phyloP scores from a whole-genome alignment of 306 rosid genomes.

The Acacia crassicarpa region DNA sequence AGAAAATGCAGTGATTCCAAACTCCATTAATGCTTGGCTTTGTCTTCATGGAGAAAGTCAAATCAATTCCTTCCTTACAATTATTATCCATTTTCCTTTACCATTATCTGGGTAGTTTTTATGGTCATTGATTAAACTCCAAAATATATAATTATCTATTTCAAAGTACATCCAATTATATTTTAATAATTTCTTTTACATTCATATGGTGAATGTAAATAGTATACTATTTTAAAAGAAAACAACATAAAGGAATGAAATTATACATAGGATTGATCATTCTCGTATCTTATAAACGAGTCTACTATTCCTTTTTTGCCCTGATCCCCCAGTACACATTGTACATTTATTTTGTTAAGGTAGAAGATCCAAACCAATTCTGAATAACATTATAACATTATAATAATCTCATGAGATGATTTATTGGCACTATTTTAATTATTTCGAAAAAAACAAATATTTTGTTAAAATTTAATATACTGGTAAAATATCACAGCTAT shows the following conservation, averaged over 20 bases:
- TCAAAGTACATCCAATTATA: neutral
- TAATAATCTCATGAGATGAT: too few species aligned
- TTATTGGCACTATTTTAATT: neutral
- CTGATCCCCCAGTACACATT: too few species aligned
- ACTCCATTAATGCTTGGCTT: neutral
- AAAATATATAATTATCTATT: neutral
- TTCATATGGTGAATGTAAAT: neutral
- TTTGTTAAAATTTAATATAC: neutral
- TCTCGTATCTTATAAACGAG: too few species aligned
- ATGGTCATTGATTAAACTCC: neutral
- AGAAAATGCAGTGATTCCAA: neutral
- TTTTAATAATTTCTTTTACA: neutral
- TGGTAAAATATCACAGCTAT: neutral
- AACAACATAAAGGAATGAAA: too few species aligned
- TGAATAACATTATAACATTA: too few species aligned
- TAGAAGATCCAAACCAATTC: too few species aligned
- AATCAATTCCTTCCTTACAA: neutral
- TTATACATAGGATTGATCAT: too few species aligned
- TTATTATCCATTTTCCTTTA: neutral
- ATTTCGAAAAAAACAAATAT: too few species aligned
- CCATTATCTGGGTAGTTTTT: neutral
- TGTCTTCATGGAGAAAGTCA: neutral
- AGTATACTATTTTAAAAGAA: neutral
- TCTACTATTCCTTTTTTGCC: too few species aligned
- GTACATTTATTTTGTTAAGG: too few species aligned